A percentile compares a stretch with the other conserved stretches of the same genome.
Evolutionary conservation across 1,139 yeast species (phyloP).

Genomic region (Maudiozyma humilis): DNA sequence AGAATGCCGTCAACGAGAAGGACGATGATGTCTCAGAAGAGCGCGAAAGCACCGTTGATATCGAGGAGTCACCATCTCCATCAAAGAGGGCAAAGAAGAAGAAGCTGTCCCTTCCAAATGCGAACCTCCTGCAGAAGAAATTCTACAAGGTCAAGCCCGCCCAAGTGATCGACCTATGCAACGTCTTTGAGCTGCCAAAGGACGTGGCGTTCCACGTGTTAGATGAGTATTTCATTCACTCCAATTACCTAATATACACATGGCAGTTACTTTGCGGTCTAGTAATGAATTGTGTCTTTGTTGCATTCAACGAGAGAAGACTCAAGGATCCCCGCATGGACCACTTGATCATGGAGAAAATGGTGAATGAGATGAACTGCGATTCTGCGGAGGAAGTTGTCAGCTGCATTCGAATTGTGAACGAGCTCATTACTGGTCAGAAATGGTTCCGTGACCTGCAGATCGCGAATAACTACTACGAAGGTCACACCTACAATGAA

Average conservation of each 20-base stretch:
- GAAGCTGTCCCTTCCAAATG: conserved; percentile 1
- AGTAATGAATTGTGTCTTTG: conserved; percentile 48
- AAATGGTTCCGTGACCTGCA: conserved; percentile 48
- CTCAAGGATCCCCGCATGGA: conserved; percentile 42
- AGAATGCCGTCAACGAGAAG: too few relatives aligned
- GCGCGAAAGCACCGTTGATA: background rate
- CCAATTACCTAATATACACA: conserved; percentile 49
- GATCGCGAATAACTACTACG: conserved; percentile 26
- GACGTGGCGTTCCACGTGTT: conserved; percentile 44
- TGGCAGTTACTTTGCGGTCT: conserved; percentile 67
- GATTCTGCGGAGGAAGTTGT: conserved; percentile 39
- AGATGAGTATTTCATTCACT: conserved; percentile 43
- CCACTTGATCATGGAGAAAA: conserved; percentile 40
- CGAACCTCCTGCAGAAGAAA: conserved; percentile 17
- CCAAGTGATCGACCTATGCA: conserved; percentile 52
- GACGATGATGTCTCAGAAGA: background rate
- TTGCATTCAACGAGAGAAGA: conserved; percentile 45
- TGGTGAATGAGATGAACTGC: conserved; percentile 49
- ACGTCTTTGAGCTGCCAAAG: conserved; percentile 53
- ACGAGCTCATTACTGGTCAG: conserved; percentile 45
- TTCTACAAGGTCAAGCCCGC: conserved; percentile 35
- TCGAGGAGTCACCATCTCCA: background rate
- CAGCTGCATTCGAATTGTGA: conserved; percentile 46
- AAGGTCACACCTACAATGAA: conserved; percentile 25
- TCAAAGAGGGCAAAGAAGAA: background rate